Evolutionary conservation across 2,329 filamentous ascomycete species (phyloP).

Genomic region (Claviceps purpurea): DNA sequence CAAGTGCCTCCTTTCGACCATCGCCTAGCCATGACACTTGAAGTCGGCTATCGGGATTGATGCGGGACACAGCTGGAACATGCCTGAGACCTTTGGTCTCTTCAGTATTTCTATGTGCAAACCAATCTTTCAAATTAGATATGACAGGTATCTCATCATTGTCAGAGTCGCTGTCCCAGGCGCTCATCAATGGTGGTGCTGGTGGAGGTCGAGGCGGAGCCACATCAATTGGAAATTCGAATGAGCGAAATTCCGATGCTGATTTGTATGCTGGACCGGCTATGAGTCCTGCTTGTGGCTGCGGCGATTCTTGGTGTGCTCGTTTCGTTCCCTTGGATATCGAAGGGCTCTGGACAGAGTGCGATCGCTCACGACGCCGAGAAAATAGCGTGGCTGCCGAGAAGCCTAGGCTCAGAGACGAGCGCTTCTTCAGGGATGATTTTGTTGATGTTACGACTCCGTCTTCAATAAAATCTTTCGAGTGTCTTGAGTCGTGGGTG

Average conservation of each 20-base stretch:
- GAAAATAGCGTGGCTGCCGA: slow-evolving; percentile 15
- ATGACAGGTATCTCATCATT: slow-evolving; percentile 13
- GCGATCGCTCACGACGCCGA: slow-evolving; percentile 12
- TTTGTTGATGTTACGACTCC: background rate
- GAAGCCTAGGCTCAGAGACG: slow-evolving; percentile 13
- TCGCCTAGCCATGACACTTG: slow-evolving; percentile 13
- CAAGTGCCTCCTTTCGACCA: slow-evolving; percentile 9
- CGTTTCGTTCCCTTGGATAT: background rate
- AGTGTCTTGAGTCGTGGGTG: slow-evolving; percentile 4
- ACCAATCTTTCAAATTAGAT: slow-evolving; percentile 8
- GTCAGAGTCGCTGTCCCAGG: slow-evolving; percentile 20
- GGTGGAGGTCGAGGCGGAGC: slow-evolving; percentile 5
- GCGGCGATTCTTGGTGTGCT: background rate
- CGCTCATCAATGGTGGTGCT: slow-evolving; percentile 12
- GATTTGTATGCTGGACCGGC: background rate
- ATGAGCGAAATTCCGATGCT: background rate
- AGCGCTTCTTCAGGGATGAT: slow-evolving; percentile 6
- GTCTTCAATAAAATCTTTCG: background rate
- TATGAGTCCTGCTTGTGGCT: background rate
- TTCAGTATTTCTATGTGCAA: slow-evolving; percentile 3
- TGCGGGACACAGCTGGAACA: slow-evolving; percentile 3
- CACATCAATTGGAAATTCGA: background rate
- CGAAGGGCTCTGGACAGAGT: slow-evolving; percentile 6
- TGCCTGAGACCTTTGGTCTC: slow-evolving; percentile 1
- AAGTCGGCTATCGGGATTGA: slow-evolving; percentile 6